A percentile compares a stretch with the other conserved stretches of the same genome.
Conservation (phyloP, 2,329 filamentous ascomycete genomes). For the Ascochyta koolunga region DNA sequence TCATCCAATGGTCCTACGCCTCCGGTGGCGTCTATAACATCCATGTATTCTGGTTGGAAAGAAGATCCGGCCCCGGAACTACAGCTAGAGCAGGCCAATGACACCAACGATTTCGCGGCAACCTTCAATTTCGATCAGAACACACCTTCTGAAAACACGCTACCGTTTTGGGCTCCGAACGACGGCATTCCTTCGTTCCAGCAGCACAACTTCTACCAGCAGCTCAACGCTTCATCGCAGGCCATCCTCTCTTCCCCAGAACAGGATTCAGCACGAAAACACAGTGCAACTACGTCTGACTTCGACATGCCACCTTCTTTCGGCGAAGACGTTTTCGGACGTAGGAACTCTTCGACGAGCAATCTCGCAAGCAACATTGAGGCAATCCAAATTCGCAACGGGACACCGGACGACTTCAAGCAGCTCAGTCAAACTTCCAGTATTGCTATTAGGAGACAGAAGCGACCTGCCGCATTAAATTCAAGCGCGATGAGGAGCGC, state of each 20-base stretch:
- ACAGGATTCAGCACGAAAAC: conserved; percentile 34
- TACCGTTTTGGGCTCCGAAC: conserved; percentile 38
- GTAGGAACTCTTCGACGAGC: conserved; percentile 48
- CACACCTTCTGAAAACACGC: conserved; percentile 39
- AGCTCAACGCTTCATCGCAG: conserved; percentile 45
- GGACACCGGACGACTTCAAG: conserved; percentile 44
- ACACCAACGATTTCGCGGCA: conserved; percentile 37
- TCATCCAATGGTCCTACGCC: conserved; percentile 42
- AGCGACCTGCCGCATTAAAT: conserved; percentile 49
- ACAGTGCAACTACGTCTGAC: conserved; percentile 40
- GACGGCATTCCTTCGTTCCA: conserved; percentile 30
- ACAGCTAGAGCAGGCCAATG: conserved; percentile 32
- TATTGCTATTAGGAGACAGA: conserved; percentile 51
- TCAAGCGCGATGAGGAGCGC: conserved; percentile 49
- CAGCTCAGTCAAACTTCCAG: conserved; percentile 48
- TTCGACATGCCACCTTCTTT: conserved; percentile 40
- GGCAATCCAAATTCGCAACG: conserved; percentile 46
- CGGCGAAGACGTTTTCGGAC: conserved; percentile 40
- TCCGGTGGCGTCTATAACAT: conserved; percentile 45
- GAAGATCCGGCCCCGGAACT: conserved; percentile 32
- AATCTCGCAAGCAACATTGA: conserved; percentile 49
- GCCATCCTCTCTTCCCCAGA: conserved; percentile 44
- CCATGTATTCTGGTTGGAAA: conserved; percentile 47
- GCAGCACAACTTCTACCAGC: conserved; percentile 43
- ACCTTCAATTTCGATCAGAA: conserved; percentile 39